Base-by-base conservation (phyloP, 2,329 filamentous ascomycete genomes). In the Aspergillus sp. region DNA sequence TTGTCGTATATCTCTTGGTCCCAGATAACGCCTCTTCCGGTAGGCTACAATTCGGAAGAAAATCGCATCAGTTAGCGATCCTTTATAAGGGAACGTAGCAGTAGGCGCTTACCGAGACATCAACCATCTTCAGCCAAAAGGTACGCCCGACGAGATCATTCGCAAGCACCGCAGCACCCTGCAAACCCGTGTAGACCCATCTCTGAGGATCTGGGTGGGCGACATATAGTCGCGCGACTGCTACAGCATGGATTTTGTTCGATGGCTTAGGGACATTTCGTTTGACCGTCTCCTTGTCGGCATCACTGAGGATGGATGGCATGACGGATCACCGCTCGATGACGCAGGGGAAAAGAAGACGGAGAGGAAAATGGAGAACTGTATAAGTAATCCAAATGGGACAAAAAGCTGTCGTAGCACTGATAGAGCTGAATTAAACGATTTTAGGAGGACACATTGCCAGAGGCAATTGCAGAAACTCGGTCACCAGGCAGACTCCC, bases 231-330 rank as follows among this genome's bases (percentile, higher is more conserved):
- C 86, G 85, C 52, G 90, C 91, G 58, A 97, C 90, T 51, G 88
- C 93, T 56, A 95, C 91, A 53, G 90, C 90, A 57, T 94, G 88
- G 70, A 98, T 97, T 78, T 97, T 97, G 82, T 97, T 98, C 62
- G 84, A 84, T 54, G 89, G 82, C 70, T 95, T 96, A 53, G 93
- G 91, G 47, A 98, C 88, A 60, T 85, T 86, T 66, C 93, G 85
- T 76, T 94, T 95, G 71, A 98, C 90, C 52, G 84, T 95, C 74
- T 94, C 88, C 79, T 95, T 96, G 75, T 98, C 93, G 63, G 90
- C 86, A 64, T 96, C 91, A 66, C 79, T 88, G 49, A 98, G 81
- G 56, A 95, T 82, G 15, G 80, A 81, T 49, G 80, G 79, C 74
- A 75, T 75, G 54, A 52, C 64, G 62, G 55, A 50, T 58, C 41